These are phyloP conservation scores for Mycena metata DNA, from an alignment of 768 basidiomycete genomes.

Conservation along the genomic window DNA sequence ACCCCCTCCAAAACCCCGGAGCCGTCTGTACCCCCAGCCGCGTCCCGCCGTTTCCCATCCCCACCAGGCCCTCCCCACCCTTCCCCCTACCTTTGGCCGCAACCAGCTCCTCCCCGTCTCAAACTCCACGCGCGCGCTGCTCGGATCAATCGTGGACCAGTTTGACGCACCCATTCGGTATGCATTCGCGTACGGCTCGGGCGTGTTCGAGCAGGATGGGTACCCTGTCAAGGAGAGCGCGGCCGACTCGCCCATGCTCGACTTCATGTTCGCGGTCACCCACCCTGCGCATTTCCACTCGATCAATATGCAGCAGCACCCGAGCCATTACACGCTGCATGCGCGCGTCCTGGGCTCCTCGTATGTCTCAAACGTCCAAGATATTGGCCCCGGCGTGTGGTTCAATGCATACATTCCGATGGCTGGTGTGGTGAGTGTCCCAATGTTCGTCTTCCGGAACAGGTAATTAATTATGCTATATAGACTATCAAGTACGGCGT, in stretches of 20 bases:
- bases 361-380: conserved; percentile 86
- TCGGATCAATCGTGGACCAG: conserved; percentile 82
- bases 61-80: conserved; percentile 58
- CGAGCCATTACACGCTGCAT: conserved; percentile 91
- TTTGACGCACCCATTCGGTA: conserved; percentile 95
- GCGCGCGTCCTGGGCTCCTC: conserved; percentile 87
- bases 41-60: conserved; percentile 57
- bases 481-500: conserved; percentile 98
- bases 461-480: conserved; percentile 14
- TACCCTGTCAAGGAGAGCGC: conserved; percentile 58
- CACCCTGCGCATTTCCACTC: conserved; percentile 95
- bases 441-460: conserved; percentile 19
- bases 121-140: conserved; percentile 81
- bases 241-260: conserved; percentile 81
- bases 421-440: conserved; percentile 80
- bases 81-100: conserved; percentile 81
- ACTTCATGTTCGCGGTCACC: conserved; percentile 97
- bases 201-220: conserved; percentile 94
- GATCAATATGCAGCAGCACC: conserved; percentile 93
- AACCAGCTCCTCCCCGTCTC: conserved; percentile 88
- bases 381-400: conserved; percentile 89
- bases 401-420: conserved; percentile 93
- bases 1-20: conserved; percentile 49
- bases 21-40: conserved; percentile 61
- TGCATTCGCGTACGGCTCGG: conserved; percentile 97